Base-by-base conservation (phyloP, 345 rosid species). In the Corymbia maculata region DNA sequence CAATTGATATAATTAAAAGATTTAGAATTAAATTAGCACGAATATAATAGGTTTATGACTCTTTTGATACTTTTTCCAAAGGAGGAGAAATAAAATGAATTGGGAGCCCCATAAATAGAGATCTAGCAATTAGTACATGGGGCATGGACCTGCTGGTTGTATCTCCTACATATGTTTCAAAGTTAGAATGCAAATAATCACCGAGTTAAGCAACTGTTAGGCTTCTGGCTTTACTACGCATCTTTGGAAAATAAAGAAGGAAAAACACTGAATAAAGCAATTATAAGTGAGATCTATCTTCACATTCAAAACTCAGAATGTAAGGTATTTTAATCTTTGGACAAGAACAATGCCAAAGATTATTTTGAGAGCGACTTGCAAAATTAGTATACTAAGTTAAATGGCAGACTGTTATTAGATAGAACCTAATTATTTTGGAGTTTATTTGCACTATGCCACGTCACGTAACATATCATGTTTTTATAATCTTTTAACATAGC, bases 21-120 rank as follows among this genome's bases (percentile, higher is more conserved):
- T 55, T 0, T 55, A 55, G 9, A 6, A 0, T 21, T 55, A 0
- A 55, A 22, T 55, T 55, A 19, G 5, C 26, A 55, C 1, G 0
- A 22, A 1, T 1, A 22, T 0, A 55, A 55, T 55, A 55, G 8
- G 61, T 4, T 55, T 55, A 22, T 1, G 28, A 55, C 1, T 55
- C 21, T 21, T 55, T 55, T 21, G 22, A 0, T 55, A 55, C 28
- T 22, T 55, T 55, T 55, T 28, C 21, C 1, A 0, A 55, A 55
- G 28, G 24, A 32, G 24, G 45, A 16, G 24, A 19, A 68, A 32
- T 8, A 8, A 32, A 32, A 68, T 0, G 80, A 68, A 68, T 68
- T 4, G 79, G 32, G 80, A 32, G 0, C 24, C 44, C 44, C 21
- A 8, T 19, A 68, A 66, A 68, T 68, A 68, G 79, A 68, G 79